Percentiles rank a stretch among this genome's conserved stretches.
phyloP scores from a whole-genome alignment of 345 rosid genomes.

The Trapa bicornis region DNA sequence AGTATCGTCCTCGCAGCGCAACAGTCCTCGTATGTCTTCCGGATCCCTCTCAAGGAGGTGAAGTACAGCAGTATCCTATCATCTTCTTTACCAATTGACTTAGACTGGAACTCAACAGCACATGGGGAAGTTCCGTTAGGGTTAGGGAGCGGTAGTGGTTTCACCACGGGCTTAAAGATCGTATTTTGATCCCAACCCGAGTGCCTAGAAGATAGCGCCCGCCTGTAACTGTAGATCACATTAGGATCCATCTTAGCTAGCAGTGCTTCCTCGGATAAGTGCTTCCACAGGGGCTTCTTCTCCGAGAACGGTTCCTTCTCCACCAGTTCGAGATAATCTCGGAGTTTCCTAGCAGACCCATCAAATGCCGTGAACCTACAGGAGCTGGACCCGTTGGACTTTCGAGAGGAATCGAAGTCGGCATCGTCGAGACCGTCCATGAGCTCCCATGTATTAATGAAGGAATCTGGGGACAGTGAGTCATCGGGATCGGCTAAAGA shows the following conservation, averaged over 20 bases:
- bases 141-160: background rate
- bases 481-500: background rate
- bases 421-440: slow-evolving; percentile 20
- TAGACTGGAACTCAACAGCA: background rate
- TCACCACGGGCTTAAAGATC: slow-evolving; percentile 1
- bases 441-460: slow-evolving; percentile 22
- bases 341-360: slow-evolving; percentile 8
- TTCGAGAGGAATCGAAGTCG: slow-evolving; percentile 8
- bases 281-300: slow-evolving; percentile 19
- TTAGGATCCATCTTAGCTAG: slow-evolving; percentile 16
- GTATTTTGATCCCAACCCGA: background rate
- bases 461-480: slow-evolving; percentile 14
- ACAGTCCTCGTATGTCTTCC: slow-evolving; percentile 34
- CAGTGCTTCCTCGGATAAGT: slow-evolving; percentile 18
- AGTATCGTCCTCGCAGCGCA: slow-evolving; percentile 29
- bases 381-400: slow-evolving; percentile 8
- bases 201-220: slow-evolving; percentile 15
- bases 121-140: background rate
- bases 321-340: slow-evolving; percentile 1
- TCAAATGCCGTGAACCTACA: slow-evolving; percentile 14
- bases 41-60: slow-evolving; percentile 29
- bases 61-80: slow-evolving; percentile 13
- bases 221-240: slow-evolving; percentile 16
- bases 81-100: background rate
- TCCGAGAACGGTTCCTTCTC: slow-evolving; percentile 6